Evolutionary conservation across 1,139 yeast genomes (phyloP).

Genomic region (Taphrina betulina): DNA sequence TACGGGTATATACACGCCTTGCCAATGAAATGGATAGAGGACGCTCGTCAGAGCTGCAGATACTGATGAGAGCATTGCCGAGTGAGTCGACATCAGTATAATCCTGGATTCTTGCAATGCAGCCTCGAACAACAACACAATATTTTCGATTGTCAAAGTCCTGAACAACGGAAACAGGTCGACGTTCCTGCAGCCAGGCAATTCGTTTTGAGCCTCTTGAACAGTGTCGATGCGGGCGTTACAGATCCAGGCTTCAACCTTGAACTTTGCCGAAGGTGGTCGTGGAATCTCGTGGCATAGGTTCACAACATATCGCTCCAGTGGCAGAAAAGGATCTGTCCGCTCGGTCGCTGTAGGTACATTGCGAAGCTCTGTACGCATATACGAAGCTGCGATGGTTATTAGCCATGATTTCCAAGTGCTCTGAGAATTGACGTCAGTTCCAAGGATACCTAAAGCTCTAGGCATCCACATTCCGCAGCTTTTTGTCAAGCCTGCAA

Average conservation of each 20-base stretch:
- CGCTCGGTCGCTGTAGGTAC: background rate
- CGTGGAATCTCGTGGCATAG: constrained; percentile 30
- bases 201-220: constrained; percentile 33
- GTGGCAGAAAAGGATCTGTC: constrained; percentile 32
- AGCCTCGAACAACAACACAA: constrained; percentile 36
- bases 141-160: constrained; percentile 32
- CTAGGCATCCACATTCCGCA: constrained; percentile 37
- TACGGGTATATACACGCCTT: constrained; percentile 38
- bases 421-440: constrained; percentile 30
- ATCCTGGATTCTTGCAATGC: constrained; percentile 36
- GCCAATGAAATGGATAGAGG: constrained; percentile 38
- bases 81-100: constrained; percentile 34
- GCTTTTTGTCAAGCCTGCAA: constrained; percentile 34
- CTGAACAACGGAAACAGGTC: constrained; percentile 37
- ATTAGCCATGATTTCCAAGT: constrained; percentile 37
- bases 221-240: constrained; percentile 32
- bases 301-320: constrained; percentile 36
- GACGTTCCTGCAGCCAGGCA: constrained; percentile 36
- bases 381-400: constrained; percentile 27
- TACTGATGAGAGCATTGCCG: constrained; percentile 34
- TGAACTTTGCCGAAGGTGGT: constrained; percentile 8
- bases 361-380: constrained; percentile 31
- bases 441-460: constrained; percentile 37
- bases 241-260: constrained; percentile 17
- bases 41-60: constrained; percentile 35